phyloP scores from a whole-genome alignment of 805 yeast species.

The Lachancea waltii region DNA sequence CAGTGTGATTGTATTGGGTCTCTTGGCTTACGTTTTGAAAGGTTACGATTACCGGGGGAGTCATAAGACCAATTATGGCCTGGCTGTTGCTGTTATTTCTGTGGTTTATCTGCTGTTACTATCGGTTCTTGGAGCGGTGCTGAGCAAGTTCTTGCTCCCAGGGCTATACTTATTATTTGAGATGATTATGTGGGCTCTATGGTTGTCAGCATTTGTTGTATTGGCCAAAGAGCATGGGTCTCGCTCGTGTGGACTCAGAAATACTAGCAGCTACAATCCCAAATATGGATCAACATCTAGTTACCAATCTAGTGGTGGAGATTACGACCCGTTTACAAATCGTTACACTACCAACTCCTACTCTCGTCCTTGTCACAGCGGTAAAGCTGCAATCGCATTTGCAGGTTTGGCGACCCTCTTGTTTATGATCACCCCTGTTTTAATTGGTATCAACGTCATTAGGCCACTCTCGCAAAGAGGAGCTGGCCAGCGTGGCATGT shows the following conservation, averaged over 20 bases:
- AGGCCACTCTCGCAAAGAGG: slow-evolving; percentile 20
- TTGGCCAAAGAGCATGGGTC: slow-evolving; percentile 29
- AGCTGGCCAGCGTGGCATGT: slow-evolving; percentile 16
- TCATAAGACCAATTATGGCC: slow-evolving; percentile 29
- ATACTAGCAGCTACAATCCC: slow-evolving; percentile 13
- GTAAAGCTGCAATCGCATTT: slow-evolving; percentile 32
- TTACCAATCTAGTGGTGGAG: slow-evolving; percentile 11
- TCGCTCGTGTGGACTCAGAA: slow-evolving; percentile 21
- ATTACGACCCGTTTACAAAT: slow-evolving; percentile 12
- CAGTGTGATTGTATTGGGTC: slow-evolving; percentile 27
- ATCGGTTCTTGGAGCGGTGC: slow-evolving; percentile 17
- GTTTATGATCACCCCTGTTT: slow-evolving; percentile 21
- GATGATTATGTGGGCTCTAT: slow-evolving; percentile 13
- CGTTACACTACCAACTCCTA: slow-evolving; percentile 13
- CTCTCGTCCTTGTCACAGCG: slow-evolving; percentile 22
- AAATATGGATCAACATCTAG: slow-evolving; percentile 12
- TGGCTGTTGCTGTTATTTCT: slow-evolving; percentile 30
- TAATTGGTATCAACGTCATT: slow-evolving; percentile 29
- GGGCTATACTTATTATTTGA: slow-evolving; percentile 26
- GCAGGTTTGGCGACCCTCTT: slow-evolving; percentile 27
- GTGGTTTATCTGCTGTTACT: slow-evolving; percentile 23
- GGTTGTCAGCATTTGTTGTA: slow-evolving; percentile 34
- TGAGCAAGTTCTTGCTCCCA: slow-evolving; percentile 24
- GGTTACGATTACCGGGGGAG: slow-evolving; percentile 17
- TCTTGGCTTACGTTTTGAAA: slow-evolving; percentile 15